These are phyloP conservation scores for Lodderomyces margitis DNA, from an alignment of 1,139 yeast genomes.

Conservation along the genomic window DNA sequence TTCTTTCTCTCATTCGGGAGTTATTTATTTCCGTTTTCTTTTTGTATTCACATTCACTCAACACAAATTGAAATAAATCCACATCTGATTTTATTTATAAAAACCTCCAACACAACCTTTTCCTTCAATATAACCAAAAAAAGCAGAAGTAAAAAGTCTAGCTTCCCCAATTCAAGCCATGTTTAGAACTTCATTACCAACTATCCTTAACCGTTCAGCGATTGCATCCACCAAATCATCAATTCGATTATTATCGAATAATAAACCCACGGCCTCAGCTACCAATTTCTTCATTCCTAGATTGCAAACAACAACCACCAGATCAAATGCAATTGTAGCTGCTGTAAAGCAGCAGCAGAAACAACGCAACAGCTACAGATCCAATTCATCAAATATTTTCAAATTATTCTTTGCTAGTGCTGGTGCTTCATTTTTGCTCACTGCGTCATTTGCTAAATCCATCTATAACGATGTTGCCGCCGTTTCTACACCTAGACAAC, in stretches of 20 bases:
- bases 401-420: constrained; percentile 14
- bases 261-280: not conserved
- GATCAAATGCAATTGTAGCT: not conserved
- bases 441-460: constrained; percentile 10
- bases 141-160: too few species aligned
- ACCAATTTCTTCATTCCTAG: constrained; percentile 1
- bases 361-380: constrained; percentile 1
- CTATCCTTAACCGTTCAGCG: constrained; percentile 1
- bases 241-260: constrained; percentile 4
- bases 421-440: constrained; percentile 13
- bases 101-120: too few species aligned
- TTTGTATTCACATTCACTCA: not conserved
- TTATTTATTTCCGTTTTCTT: not conserved
- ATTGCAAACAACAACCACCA: not conserved
- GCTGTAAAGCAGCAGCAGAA: constrained; percentile 1
- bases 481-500: constrained; percentile 6
- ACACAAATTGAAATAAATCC: too few species aligned
- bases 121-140: too few species aligned
- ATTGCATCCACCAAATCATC: constrained; percentile 3
- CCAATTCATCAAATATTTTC: constrained; percentile 9
- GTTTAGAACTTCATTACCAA: not conserved
- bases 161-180: not conserved
- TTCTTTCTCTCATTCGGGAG: too few species aligned
- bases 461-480: constrained; percentile 14
- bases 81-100: not conserved